Percentiles rank a stretch among this genome's conserved stretches.
phyloP scores from a whole-genome alignment of 2,329 filamentous ascomycete genomes.

The Penicillium rolfsii region DNA sequence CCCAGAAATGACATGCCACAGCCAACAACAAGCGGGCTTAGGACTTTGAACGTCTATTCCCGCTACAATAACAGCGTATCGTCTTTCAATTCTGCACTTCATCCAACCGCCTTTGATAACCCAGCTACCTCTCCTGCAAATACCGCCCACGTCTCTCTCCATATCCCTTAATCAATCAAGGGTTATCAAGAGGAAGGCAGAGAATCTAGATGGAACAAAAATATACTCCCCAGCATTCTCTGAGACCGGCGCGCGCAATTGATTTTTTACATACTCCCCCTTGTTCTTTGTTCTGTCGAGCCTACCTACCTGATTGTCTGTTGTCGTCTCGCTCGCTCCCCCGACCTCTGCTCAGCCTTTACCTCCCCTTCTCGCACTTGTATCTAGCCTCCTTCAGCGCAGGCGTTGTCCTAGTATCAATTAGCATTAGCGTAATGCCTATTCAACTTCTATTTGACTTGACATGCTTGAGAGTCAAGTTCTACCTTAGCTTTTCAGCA shows the following conservation, averaged over 20 bases:
- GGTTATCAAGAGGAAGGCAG: neutral
- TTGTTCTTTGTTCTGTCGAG: slow-evolving; percentile 17
- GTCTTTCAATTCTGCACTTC: neutral
- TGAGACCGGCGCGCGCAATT: slow-evolving; percentile 1
- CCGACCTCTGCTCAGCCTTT: slow-evolving; percentile 3
- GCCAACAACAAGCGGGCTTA: neutral
- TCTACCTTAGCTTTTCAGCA: no score
- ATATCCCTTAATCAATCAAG: neutral
- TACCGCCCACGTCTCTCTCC: neutral
- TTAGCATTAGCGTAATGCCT: slow-evolving; percentile 34
- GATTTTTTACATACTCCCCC: slow-evolving; percentile 10
- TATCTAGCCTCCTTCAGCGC: slow-evolving; percentile 34
- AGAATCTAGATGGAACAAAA: neutral
- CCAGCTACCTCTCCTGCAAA: slow-evolving; percentile 1
- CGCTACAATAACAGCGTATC: neutral
- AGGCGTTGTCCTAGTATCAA: slow-evolving; percentile 35
- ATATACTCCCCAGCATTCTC: slow-evolving; percentile 5
- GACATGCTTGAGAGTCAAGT: neutral
- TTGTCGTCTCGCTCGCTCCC: neutral
- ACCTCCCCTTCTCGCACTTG: slow-evolving; percentile 18
- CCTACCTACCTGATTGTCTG: slow-evolving; percentile 11
- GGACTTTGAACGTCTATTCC: neutral
- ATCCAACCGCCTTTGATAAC: slow-evolving; percentile 10
- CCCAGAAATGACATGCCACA: neutral
- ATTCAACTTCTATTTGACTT: slow-evolving; percentile 17